Evolutionary conservation across 2,329 filamentous ascomycete species (phyloP), one percentile per base, ranked within the genome.

Genomic region (Colletotrichum sp.): DNA sequence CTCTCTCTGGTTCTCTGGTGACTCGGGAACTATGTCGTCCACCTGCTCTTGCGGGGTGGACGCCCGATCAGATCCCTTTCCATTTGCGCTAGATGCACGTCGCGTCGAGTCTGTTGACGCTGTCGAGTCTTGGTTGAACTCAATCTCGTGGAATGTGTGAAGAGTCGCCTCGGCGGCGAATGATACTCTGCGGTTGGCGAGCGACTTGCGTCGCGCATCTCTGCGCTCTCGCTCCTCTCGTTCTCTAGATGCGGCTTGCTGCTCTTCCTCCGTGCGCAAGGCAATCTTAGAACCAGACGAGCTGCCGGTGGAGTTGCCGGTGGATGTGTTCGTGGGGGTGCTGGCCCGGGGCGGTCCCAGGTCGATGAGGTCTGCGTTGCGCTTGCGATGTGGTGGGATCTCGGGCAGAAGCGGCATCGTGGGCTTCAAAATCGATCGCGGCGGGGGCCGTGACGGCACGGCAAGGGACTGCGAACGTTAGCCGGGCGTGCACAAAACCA

Each of bases 131-230:
- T 96, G 95, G 82, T 93, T 90, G 77, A 96, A 94, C 81, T 99
- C 96, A 60, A 98, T 92, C 72, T 97, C 96, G 82, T 99, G 96
- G 90, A 98, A 99, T 1, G 97, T 99, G 83, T 99, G 97, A 43
- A 99, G 89, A 5, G 97, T 99, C 15, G 97, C 97, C 85, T 99
- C 97, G 2, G 97, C 97, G 6, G 97, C 97, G 84, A 99, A 99
- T 0, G 96, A 99, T 39, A 99, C 97, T 82, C 97, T 93, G 81
- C 97, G 93, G 83, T 97, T 98, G 64, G 96, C 96, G 73, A 98
- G 90, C 21, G 96, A 98, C 83, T 99, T 99, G 79, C 97, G 92
- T 78, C 97, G 93, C 60, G 95, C 96, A 83, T 98, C 97, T 79
- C 96, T 91, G 71, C 96, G 91, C 80, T 96, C 93, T 57, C 90